Evolutionary conservation across 371 early-diverging fungal genomes (phyloP).

Genomic region (Chytridium lagenaria): DNA sequence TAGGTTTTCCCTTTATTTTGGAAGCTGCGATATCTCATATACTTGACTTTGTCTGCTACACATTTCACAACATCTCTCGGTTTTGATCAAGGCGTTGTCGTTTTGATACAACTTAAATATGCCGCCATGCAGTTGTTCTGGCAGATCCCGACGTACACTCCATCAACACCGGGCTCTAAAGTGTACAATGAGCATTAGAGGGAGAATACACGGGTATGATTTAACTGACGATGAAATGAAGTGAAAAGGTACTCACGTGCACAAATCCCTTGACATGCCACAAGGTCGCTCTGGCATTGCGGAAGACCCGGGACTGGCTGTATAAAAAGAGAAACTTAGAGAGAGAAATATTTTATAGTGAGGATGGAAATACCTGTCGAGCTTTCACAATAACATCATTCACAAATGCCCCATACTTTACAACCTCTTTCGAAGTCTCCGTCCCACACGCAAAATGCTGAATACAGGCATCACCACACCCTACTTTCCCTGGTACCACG

Average conservation of each 20-base stretch:
- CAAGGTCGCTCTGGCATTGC: background rate
- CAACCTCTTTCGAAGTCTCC: background rate
- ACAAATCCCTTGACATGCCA: background rate
- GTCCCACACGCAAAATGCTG: background rate
- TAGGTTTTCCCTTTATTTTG: no score
- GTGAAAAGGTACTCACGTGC: background rate
- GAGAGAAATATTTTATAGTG: no score
- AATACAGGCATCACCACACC: background rate
- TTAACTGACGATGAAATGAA: background rate
- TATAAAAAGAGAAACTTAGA: no score
- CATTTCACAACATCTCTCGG: no score
- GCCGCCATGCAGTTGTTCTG: constrained; percentile 6
- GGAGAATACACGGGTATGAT: background rate
- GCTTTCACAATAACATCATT: background rate
- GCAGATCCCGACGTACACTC: background rate
- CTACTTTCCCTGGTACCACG: background rate
- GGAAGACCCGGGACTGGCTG: background rate
- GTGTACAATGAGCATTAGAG: background rate
- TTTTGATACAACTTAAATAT: no score
- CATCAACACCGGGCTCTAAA: constrained; percentile 10
- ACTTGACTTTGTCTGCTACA: no score
- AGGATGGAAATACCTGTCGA: background rate
- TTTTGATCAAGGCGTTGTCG: no score
- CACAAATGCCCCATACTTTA: background rate
- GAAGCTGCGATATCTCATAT: no score